Evolutionary conservation across 1,139 yeast species (phyloP).

Genomic region (Eremothecium coryli): DNA sequence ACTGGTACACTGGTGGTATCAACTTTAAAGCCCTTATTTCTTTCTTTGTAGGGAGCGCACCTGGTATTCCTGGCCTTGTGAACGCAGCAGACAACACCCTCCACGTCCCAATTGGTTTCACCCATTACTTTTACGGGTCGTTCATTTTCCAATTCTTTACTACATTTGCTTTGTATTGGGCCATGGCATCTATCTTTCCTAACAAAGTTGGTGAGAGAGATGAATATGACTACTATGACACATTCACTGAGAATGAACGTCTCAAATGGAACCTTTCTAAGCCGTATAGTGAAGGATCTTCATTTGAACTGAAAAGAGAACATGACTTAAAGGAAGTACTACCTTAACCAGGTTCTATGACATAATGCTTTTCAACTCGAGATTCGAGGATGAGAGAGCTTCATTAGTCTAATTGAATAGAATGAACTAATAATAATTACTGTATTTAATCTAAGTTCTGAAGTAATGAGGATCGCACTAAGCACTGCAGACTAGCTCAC

Average conservation of each 20-base stretch:
- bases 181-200: constrained; percentile 5
- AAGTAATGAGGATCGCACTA: no score
- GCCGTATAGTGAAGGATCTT: not conserved
- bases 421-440: no score
- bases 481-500: no score
- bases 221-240: constrained; percentile 31
- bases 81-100: constrained; percentile 21
- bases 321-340: not conserved
- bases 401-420: no score
- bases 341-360: not conserved
- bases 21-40: constrained; percentile 26
- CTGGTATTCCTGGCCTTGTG: constrained; percentile 28
- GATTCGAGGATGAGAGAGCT: no score
- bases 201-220: constrained; percentile 30
- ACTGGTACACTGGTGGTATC: constrained; percentile 31
- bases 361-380: not conserved
- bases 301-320: constrained; percentile 1
- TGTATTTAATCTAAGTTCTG: no score
- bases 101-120: constrained; percentile 13
- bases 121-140: constrained; percentile 20
- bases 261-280: constrained; percentile 1
- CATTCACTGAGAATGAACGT: constrained; percentile 28
- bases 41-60: constrained; percentile 19
- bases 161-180: constrained; percentile 5
- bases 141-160: constrained; percentile 13